Evolutionary conservation across 2,329 filamentous ascomycete genomes (phyloP).

Genomic region (Phyllosticta citrichinensis): DNA sequence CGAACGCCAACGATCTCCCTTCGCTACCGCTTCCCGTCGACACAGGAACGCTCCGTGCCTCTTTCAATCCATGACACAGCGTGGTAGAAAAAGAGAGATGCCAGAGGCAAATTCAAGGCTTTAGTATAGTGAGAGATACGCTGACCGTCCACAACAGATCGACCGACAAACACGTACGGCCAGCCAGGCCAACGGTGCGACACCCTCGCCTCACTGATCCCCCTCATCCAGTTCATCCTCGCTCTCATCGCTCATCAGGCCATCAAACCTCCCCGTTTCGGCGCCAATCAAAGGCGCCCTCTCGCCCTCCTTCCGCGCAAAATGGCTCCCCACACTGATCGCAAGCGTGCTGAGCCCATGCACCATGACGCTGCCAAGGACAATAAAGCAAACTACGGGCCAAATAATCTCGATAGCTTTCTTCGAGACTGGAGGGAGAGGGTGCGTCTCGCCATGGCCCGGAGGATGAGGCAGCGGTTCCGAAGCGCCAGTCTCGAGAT

Average conservation of each 20-base stretch:
- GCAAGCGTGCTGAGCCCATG: slow-evolving; percentile 44
- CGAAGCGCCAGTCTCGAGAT: slow-evolving; percentile 41
- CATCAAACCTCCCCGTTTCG: slow-evolving; percentile 40
- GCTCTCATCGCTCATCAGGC: slow-evolving; percentile 39
- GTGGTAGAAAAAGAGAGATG: no score
- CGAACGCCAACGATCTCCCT: no score
- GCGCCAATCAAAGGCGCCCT: slow-evolving; percentile 40
- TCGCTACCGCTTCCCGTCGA: no score
- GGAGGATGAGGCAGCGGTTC: slow-evolving; percentile 37
- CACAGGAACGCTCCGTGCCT: no score
- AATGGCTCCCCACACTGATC: slow-evolving; percentile 41
- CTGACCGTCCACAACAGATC: neutral
- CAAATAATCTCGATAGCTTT: slow-evolving; percentile 39
- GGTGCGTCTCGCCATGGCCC: slow-evolving; percentile 1
- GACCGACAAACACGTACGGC: neutral
- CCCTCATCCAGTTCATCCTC: slow-evolving; percentile 15
- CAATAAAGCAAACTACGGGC: slow-evolving; percentile 46
- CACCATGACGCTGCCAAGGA: slow-evolving; percentile 43
- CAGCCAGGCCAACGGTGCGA: neutral
- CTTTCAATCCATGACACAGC: no score
- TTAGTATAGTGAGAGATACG: no score
- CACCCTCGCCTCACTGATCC: neutral
- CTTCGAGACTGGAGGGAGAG: slow-evolving; percentile 24
- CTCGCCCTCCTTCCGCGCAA: slow-evolving; percentile 35
- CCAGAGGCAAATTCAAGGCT: no score